Percentiles rank a stretch among this genome's conserved stretches.
These are phyloP conservation scores for Alternaria rosae DNA, from an alignment of 2,329 filamentous ascomycete genomes.

Conservation along the genomic window DNA sequence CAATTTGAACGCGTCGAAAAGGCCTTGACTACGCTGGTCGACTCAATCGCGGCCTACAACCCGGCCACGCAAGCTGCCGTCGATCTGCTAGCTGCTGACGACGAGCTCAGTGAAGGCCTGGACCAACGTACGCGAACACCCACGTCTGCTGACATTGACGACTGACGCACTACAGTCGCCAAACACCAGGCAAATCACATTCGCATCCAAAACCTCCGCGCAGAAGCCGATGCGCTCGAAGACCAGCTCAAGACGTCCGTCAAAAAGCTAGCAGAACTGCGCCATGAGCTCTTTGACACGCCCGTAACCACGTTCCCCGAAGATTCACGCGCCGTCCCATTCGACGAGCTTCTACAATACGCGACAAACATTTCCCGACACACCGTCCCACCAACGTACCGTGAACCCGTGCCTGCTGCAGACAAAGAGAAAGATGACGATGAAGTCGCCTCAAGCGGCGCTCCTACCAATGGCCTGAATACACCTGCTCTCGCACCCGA, in stretches of 20 bases:
- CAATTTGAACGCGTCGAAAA: constrained; percentile 57
- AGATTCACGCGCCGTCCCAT: constrained; percentile 62
- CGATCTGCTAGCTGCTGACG: constrained; percentile 75
- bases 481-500: constrained; percentile 40
- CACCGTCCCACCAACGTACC: constrained; percentile 72
- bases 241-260: constrained; percentile 75
- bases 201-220: constrained; percentile 73
- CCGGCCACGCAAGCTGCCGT: constrained; percentile 72
- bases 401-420: constrained; percentile 31
- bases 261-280: constrained; percentile 72
- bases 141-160: background rate
- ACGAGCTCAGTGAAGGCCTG: constrained; percentile 70
- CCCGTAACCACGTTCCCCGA: constrained; percentile 51
- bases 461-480: constrained; percentile 39
- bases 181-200: constrained; percentile 77
- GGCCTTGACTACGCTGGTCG: constrained; percentile 71
- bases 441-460: constrained; percentile 28
- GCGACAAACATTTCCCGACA: constrained; percentile 82
- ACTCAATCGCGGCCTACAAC: constrained; percentile 83
- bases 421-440: constrained; percentile 31
- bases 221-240: constrained; percentile 71
- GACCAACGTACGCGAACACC: constrained; percentile 63
- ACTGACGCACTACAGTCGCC: constrained; percentile 63
- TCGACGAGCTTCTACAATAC: constrained; percentile 77
- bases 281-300: constrained; percentile 71